Percentiles rank a stretch among this genome's conserved stretches.
phyloP scores from a whole-genome alignment of 2,329 filamentous ascomycete species.

The Diplodia mutila region DNA sequence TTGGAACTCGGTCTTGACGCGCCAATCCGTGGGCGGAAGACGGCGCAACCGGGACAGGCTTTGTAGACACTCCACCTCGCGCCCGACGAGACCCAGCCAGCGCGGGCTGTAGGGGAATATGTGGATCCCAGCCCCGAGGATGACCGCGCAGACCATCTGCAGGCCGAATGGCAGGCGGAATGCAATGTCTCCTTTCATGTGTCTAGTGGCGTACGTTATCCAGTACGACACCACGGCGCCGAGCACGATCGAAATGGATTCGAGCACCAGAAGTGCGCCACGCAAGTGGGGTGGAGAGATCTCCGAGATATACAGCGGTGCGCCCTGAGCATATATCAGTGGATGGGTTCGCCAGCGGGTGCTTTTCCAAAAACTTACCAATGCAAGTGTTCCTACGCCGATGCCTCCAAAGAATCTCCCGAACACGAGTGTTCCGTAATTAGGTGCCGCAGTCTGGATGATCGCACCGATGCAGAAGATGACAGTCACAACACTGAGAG shows the following conservation, averaged over 20 bases:
- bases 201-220: conserved; percentile 48
- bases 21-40: conserved; percentile 26
- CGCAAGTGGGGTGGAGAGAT: conserved; percentile 63
- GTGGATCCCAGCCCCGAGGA: conserved; percentile 37
- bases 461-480: conserved; percentile 55
- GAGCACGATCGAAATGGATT: conserved; percentile 48
- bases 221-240: conserved; percentile 49
- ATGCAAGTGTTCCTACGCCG: conserved; percentile 38
- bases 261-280: conserved; percentile 56
- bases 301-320: conserved; percentile 76
- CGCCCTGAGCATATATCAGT: conserved; percentile 42
- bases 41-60: conserved; percentile 37
- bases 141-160: no score
- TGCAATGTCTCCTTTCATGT: conserved; percentile 50
- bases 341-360: not conserved
- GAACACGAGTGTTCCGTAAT: conserved; percentile 38
- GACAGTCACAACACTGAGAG: conserved; percentile 43
- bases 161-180: conserved; percentile 54
- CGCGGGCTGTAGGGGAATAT: conserved; percentile 41
- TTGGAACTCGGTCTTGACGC: conserved; percentile 29
- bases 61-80: conserved; percentile 36
- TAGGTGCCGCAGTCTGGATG: conserved; percentile 39
- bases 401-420: conserved; percentile 39
- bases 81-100: conserved; percentile 38
- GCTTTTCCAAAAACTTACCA: conserved; percentile 34